Base-by-base conservation (phyloP, 805 yeast genomes). In the Metschnikowia drakensbergensis region DNA sequence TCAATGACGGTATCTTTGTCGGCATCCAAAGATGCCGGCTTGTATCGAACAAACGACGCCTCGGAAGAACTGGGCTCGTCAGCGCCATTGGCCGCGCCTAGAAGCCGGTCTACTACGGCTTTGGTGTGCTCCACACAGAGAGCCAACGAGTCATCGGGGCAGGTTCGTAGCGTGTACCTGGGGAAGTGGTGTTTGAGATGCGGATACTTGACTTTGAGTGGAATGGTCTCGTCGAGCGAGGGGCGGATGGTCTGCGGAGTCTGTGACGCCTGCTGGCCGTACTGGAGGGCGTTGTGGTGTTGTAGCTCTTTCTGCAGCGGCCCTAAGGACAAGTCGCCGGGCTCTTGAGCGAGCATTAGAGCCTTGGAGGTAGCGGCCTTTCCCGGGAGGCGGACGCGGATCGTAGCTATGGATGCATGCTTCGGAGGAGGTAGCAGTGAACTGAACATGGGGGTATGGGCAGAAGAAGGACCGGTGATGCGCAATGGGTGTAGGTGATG, bases 121-220 rank as follows among this genome's bases (percentile, higher is more conserved):
- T 71, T 74, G 0, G 97, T 89, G 43, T 75, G 75, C 5, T 72
- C 67, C 1, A 83, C 71, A 9, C 84, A 76, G 4, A 62, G 69
- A 10, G 60, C 62, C 4, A 82, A 65, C 22, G 75, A 75, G 13
- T 73, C 77, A 34, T 74, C 74, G 3, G 79, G 64, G 52, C 70
- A 57, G 48, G 65, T 50, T 65, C 70, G 59, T 63, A 81, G 54
- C n/a, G 55, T 53, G 37, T 62, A 59, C 31, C 69, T 57, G 1
- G 77, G 77, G 44, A 72, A 72, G 41, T 62, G 61, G 49, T 71
- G 76, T 31, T 63, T 66, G 46, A 72, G 60, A 45, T 67, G 60
- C 8, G 76, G 76, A 44, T 54, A 71, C 45, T 62, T 52, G 39
- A 53, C 54, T 51, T 86, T 74, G 42, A 84, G 65, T 0, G 91